Conservation (phyloP, 164 flowering plant genomes). For the Magnolia changhungtana region DNA sequence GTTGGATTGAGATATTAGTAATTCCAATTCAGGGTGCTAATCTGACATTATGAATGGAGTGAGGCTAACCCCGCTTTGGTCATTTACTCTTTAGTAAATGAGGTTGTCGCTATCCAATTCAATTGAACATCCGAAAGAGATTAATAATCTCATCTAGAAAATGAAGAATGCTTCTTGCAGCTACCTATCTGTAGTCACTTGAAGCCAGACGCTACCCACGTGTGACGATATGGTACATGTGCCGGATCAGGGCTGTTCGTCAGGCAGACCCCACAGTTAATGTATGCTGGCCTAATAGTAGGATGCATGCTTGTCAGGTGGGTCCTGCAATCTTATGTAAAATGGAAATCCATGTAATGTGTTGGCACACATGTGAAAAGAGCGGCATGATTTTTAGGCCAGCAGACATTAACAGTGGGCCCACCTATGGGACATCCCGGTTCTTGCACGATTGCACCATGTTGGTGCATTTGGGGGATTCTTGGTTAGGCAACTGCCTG, state of each 20-base stretch:
- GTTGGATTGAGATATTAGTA: not conserved
- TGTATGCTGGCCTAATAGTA: not conserved
- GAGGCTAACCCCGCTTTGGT: too few relatives aligned
- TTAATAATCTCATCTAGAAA: not conserved
- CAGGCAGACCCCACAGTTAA: not conserved
- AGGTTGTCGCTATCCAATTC: not conserved
- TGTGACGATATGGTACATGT: too few relatives aligned
- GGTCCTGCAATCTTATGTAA: not conserved
- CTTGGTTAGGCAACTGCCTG: not conserved
- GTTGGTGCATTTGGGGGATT: not conserved
- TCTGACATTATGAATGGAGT: too few relatives aligned
- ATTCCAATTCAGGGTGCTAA: not conserved
- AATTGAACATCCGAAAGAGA: not conserved
- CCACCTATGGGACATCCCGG: too few relatives aligned
- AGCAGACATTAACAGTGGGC: not conserved
- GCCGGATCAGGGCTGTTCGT: not conserved
- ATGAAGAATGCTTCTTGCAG: not conserved
- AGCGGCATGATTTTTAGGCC: not conserved
- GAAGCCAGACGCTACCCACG: too few relatives aligned
- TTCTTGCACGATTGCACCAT: not conserved
- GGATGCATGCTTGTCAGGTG: not conserved
- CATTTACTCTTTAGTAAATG: not conserved
- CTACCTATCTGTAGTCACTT: not conserved
- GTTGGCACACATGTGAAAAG: not conserved
- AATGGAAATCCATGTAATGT: not conserved